Percentiles rank a stretch among this genome's conserved stretches.
Conservation (phyloP, 2,329 filamentous ascomycete species). For the Ceratocystis cubensis region DNA sequence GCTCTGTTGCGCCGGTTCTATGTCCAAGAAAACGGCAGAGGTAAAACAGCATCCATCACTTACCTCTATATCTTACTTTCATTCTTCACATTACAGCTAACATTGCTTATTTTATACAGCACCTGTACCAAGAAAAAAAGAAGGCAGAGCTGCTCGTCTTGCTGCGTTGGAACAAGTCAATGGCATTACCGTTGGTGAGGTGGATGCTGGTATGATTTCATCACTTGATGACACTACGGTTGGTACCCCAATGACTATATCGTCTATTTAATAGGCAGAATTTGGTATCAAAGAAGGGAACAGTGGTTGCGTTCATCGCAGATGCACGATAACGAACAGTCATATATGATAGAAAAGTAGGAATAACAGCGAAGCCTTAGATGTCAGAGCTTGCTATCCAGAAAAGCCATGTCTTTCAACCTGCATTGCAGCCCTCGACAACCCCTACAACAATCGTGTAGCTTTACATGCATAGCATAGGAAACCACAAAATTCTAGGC, state of each 20-base stretch:
- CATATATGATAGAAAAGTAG: too few relatives aligned
- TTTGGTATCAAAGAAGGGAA: neutral
- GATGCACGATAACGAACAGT: neutral
- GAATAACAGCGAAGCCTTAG: too few relatives aligned
- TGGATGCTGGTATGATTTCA: conserved; percentile 20
- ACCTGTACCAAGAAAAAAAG: conserved; percentile 22
- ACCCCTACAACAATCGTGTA: neutral
- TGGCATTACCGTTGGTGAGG: conserved; percentile 20
- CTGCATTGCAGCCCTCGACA: too few relatives aligned
- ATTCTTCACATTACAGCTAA: neutral
- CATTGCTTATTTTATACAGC: conserved; percentile 8
- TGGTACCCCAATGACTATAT: neutral
- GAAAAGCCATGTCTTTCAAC: too few relatives aligned
- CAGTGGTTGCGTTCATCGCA: neutral
- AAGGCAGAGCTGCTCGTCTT: conserved; percentile 21
- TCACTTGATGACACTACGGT: conserved; percentile 13
- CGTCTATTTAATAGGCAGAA: neutral
- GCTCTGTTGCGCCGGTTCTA: conserved; percentile 88
- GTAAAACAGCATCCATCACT: conserved; percentile 34
- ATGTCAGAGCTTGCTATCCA: too few relatives aligned
- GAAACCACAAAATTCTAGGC: too few relatives aligned
- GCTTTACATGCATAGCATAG: neutral
- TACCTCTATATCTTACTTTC: neutral
- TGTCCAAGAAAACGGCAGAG: conserved; percentile 92
- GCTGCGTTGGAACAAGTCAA: conserved; percentile 21